Percentiles rank a stretch among this genome's conserved stretches.
Evolutionary conservation across 345 rosid genomes (phyloP).

Genomic region (Cochlearia excelsa): DNA sequence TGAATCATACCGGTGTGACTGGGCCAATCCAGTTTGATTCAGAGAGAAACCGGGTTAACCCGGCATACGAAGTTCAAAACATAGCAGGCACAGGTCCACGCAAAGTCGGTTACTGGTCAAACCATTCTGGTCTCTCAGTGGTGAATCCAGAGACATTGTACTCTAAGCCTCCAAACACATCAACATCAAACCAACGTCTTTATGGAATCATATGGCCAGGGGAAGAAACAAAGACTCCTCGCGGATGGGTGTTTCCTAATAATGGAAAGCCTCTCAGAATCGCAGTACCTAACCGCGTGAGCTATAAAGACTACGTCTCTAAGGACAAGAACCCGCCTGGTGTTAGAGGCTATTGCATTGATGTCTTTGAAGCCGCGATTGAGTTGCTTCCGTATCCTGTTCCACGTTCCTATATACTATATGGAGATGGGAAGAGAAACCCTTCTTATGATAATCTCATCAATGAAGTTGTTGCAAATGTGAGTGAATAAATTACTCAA

Average conservation of each 20-base stretch:
- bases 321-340: constrained; percentile 68
- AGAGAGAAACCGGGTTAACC: constrained; percentile 61
- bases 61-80: constrained; percentile 79
- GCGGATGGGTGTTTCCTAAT: constrained; percentile 96
- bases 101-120: constrained; percentile 91
- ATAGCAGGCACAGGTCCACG: constrained; percentile 69
- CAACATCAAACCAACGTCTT: constrained; percentile 55
- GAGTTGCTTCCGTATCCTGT: constrained; percentile 90
- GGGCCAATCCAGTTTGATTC: constrained; percentile 61
- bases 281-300: constrained; percentile 74
- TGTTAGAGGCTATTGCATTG: constrained; percentile 84
- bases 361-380: constrained; percentile 90
- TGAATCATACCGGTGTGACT: constrained; percentile 69
- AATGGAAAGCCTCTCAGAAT: constrained; percentile 72
- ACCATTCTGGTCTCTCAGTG: constrained; percentile 70
- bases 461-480: constrained; percentile 59
- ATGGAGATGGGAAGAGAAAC: constrained; percentile 63
- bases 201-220: constrained; percentile 84
- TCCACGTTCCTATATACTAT: constrained; percentile 53
- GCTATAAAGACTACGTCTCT: constrained; percentile 52
- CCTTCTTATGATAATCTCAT: constrained; percentile 62
- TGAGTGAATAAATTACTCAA: constrained; percentile 41
- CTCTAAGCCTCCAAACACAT: constrained; percentile 52
- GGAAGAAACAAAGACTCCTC: constrained; percentile 52
- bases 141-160: constrained; percentile 64